phyloP scores from a whole-genome alignment of 202 grass and related monocot species.

The Dendrocalamus latiflorus region DNA sequence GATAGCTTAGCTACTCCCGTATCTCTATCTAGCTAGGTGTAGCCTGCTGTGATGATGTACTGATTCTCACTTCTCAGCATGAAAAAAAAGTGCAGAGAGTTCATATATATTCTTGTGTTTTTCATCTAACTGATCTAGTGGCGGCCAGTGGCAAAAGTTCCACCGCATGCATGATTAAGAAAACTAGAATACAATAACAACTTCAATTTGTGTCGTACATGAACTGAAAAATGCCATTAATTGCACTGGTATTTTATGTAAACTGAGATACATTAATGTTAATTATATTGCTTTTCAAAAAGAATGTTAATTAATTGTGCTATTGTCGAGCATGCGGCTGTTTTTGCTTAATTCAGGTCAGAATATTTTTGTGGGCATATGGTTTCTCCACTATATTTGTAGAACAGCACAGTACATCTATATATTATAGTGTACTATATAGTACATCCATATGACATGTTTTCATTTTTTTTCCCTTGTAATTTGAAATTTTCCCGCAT shows the following conservation, averaged over 20 bases:
- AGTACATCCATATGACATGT: background rate
- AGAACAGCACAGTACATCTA: background rate
- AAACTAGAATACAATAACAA: background rate
- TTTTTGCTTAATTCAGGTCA: background rate
- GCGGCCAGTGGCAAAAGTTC: background rate
- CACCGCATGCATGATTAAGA: background rate
- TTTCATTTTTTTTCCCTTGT: background rate
- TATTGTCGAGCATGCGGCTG: background rate
- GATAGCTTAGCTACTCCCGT: background rate
- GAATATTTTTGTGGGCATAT: background rate
- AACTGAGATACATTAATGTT: background rate
- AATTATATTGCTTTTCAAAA: background rate
- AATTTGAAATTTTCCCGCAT: background rate
- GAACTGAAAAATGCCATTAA: background rate
- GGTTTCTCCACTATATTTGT: background rate
- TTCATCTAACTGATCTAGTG: background rate
- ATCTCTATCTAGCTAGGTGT: background rate
- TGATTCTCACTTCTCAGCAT: background rate
- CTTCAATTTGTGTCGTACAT: background rate
- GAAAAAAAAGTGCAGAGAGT: background rate
- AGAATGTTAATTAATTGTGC: background rate
- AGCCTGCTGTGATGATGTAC: background rate
- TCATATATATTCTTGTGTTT: background rate
- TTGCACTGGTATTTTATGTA: conserved; percentile 36
- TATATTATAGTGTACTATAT: background rate